phyloP scores from a whole-genome alignment of 768 basidiomycete species.

The Suillus placidus region DNA sequence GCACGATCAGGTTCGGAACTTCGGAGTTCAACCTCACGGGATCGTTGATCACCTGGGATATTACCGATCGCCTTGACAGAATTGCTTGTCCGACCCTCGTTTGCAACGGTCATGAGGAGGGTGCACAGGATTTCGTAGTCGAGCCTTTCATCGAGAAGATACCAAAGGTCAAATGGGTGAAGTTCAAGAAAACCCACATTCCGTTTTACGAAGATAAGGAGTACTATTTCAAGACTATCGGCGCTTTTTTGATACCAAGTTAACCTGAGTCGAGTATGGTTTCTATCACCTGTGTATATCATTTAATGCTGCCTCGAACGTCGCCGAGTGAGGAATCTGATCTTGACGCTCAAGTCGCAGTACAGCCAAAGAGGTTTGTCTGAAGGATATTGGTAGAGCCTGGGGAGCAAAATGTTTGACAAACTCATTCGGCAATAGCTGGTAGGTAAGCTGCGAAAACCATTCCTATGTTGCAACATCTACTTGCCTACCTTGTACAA shows the following conservation, averaged over 20 bases:
- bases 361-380: not conserved
- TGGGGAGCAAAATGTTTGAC: not conserved
- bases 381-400: not conserved
- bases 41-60: conserved; percentile 48
- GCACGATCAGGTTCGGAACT: conserved; percentile 19
- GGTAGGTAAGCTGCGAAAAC: not conserved
- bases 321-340: not conserved
- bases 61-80: conserved; percentile 44
- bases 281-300: not conserved
- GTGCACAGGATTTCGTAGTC: conserved; percentile 37
- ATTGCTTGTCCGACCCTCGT: conserved; percentile 43
- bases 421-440: not conserved
- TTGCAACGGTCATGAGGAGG: conserved; percentile 41
- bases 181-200: conserved; percentile 31
- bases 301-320: not conserved
- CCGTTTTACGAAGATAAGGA: conserved; percentile 22
- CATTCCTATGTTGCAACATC: not conserved
- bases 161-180: conserved; percentile 38
- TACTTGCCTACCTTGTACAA: conserved; percentile 1
- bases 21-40: conserved; percentile 46
- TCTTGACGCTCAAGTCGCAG: not conserved
- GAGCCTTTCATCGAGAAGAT: conserved; percentile 38
- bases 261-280: not conserved
- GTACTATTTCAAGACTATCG: conserved; percentile 21
- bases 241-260: conserved; percentile 13